Conservation (phyloP, 371 early-diverging fungal species). For the Batrachochytrium dendrobatidis region DNA sequence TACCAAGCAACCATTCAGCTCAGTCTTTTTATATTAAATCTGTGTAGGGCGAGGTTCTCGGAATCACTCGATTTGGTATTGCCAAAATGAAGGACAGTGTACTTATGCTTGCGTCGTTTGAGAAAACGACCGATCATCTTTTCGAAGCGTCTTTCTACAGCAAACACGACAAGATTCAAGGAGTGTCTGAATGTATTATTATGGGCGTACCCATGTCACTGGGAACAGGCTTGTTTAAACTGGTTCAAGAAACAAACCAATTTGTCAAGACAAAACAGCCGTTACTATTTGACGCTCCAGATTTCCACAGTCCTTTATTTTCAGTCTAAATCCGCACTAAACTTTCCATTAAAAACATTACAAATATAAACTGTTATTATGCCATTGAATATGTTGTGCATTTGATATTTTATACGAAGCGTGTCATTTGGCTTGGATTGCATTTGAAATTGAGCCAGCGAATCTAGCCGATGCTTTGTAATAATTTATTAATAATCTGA, state of each 20-base stretch:
- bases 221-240: conserved; percentile 94
- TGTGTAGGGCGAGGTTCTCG: conserved; percentile 87
- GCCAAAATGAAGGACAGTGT: conserved; percentile 98
- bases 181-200: conserved; percentile 98
- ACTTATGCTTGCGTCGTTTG: conserved; percentile 99
- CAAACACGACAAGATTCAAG: conserved; percentile 87
- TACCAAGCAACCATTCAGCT: background rate
- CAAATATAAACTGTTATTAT: too few relatives aligned
- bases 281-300: conserved; percentile 1
- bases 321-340: too few relatives aligned
- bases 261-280: background rate
- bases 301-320: background rate
- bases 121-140: conserved; percentile 98
- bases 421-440: too few relatives aligned
- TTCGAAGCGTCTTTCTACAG: conserved; percentile 96
- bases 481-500: too few relatives aligned
- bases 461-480: too few relatives aligned
- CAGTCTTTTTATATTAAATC: background rate
- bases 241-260: conserved; percentile 27
- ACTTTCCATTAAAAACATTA: too few relatives aligned
- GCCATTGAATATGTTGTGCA: too few relatives aligned
- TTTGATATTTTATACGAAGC: too few relatives aligned
- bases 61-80: conserved; percentile 99
- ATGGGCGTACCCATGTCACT: conserved; percentile 96
- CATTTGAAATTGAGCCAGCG: too few relatives aligned